Percentiles rank a stretch among this genome's conserved stretches.
These are phyloP conservation scores for Lolium multiflorum DNA, from an alignment of 176 grass and related monocot species.

Conservation along the genomic window DNA sequence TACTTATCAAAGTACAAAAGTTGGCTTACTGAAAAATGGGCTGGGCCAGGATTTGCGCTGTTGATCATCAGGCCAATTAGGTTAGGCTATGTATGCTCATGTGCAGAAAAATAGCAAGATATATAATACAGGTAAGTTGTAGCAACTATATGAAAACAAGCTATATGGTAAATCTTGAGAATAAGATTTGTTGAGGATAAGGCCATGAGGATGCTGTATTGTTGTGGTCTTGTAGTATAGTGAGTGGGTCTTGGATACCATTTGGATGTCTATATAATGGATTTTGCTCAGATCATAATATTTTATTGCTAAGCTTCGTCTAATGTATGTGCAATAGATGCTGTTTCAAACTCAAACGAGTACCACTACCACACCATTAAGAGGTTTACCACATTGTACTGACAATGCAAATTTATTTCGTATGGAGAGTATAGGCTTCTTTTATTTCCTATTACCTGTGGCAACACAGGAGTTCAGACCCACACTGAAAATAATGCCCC, in stretches of 20 bases:
- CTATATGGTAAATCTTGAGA: background rate
- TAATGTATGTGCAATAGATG: background rate
- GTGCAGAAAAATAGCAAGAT: background rate
- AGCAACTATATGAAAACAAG: background rate
- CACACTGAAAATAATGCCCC: background rate
- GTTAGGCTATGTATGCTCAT: background rate
- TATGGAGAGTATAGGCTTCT: constrained; percentile 3
- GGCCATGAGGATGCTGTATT: background rate
- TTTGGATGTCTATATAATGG: background rate
- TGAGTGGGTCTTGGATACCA: background rate
- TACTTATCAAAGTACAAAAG: no score
- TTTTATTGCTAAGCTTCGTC: background rate
- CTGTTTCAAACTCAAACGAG: background rate
- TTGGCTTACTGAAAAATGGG: no score
- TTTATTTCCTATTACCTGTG: background rate
- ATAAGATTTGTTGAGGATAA: background rate
- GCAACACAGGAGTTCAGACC: constrained; percentile 26
- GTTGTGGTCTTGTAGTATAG: background rate
- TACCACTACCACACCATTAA: constrained; percentile 6
- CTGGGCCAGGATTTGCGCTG: no score
- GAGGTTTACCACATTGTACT: background rate
- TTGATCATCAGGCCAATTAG: background rate
- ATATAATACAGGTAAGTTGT: background rate
- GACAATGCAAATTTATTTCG: background rate
- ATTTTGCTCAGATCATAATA: background rate